Base-by-base conservation (phyloP, 345 rosid species). In the Salix viminalis region DNA sequence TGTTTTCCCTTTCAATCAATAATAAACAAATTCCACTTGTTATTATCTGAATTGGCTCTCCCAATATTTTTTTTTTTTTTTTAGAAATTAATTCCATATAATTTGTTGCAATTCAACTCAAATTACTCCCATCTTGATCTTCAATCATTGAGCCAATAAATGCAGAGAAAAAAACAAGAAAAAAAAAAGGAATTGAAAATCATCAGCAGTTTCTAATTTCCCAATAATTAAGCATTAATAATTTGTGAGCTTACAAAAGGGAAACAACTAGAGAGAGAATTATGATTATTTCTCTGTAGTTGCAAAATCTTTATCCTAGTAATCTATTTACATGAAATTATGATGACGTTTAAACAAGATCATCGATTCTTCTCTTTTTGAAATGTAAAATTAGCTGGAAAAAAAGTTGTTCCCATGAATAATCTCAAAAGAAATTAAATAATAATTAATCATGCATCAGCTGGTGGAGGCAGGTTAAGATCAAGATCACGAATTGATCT, bases 381-480 rank as follows among this genome's bases (percentile, higher is more conserved):
- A 67, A 1, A 70, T 13, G 2, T 21, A 37, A 73, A 71, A 67
- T 64, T 80, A 65, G 34, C 42, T 6, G 34, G n/a, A 65, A 41
- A 32, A 69, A 75, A 74, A 16, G 46, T 37, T 65, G 62, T 61
- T 76, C 50, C 30, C 72, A 39, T 30, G 44, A 64, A 71, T 32
- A 23, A 61, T 30, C 69, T 26, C 60, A 30, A 18, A 41, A 13
- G 15, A 36, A 44, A 4, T 19, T 21, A n/a, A 46, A 16, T 67
- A 18, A 69, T n/a, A 4, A 16, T 14, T 15, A 42, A 15, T 88
- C 86, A 93, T 42, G 90, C 87, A 30, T 89, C 93, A 7, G 83
- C 84, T 5, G 93, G 89, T 8, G 98, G 91, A 41, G 90, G 89
- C 71, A 89, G 86, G 70, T 93, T 91, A 41, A 91, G 97, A 75